Conservation (phyloP, 345 rosid genomes). For the Mangifera indica region DNA sequence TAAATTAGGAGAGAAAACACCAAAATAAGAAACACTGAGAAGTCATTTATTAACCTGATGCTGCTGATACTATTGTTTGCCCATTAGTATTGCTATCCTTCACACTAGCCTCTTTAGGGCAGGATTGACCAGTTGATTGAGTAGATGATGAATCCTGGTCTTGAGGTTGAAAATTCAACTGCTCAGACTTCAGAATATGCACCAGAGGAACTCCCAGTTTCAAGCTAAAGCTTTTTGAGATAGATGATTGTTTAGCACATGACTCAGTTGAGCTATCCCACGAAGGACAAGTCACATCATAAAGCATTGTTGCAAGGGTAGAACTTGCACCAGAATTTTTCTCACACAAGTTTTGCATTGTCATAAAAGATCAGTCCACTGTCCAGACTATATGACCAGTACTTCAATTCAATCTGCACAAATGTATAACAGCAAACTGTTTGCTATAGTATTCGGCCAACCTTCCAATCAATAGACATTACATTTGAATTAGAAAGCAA, state of each 20-base stretch:
- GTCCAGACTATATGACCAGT: slow-evolving; percentile 3
- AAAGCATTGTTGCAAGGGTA: slow-evolving; percentile 26
- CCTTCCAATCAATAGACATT: slow-evolving; percentile 1
- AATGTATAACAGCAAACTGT: slow-evolving; percentile 1
- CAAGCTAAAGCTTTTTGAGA: slow-evolving; percentile 47
- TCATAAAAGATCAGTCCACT: neutral
- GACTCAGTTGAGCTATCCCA: slow-evolving; percentile 44
- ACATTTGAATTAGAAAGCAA: slow-evolving; percentile 1
- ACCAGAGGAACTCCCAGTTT: slow-evolving; percentile 45
- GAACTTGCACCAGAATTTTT: slow-evolving; percentile 35
- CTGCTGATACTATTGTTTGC: slow-evolving; percentile 28
- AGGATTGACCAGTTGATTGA: slow-evolving; percentile 74
- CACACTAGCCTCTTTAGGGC: slow-evolving; percentile 49
- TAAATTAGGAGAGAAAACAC: neutral
- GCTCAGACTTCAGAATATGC: slow-evolving; percentile 38
- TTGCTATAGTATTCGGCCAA: neutral
- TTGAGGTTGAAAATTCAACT: slow-evolving; percentile 45
- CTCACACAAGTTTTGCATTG: slow-evolving; percentile 43
- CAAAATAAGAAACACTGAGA: neutral
- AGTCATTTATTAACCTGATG: slow-evolving; percentile 30
- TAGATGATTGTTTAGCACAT: slow-evolving; percentile 20
- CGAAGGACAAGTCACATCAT: slow-evolving; percentile 40
- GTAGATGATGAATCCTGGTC: slow-evolving; percentile 68
- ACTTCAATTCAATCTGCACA: slow-evolving; percentile 22
- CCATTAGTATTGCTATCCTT: slow-evolving; percentile 39